These are phyloP conservation scores for Pythium vanterpoolii DNA, from an alignment of 352 stramenopile species.

Conservation along the genomic window DNA sequence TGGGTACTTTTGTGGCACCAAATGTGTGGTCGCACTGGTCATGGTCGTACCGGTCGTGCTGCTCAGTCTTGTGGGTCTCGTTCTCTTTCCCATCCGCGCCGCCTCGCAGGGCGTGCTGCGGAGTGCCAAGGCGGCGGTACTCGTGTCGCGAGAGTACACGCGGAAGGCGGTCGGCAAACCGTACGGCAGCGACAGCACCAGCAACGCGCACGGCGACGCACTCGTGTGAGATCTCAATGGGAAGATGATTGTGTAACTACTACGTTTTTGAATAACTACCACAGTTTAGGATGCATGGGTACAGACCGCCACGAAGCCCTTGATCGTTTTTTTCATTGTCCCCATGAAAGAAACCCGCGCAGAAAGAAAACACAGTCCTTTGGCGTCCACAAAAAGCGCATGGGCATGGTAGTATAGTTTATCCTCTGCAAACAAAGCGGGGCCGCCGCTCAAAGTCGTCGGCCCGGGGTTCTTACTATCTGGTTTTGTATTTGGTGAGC, in stretches of 20 bases:
- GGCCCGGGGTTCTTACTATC: background rate
- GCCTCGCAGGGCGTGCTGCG: slow-evolving; percentile 36
- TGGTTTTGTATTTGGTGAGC: background rate
- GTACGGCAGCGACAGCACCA: slow-evolving; percentile 22
- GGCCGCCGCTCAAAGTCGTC: background rate
- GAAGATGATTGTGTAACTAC: slow-evolving; percentile 13
- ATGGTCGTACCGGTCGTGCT: slow-evolving; percentile 54
- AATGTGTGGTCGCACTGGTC: slow-evolving; percentile 60
- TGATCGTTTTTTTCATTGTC: background rate
- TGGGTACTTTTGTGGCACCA: slow-evolving; percentile 61
- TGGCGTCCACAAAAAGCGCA: slow-evolving; percentile 2
- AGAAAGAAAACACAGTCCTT: background rate
- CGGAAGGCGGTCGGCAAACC: slow-evolving; percentile 55
- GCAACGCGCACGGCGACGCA: slow-evolving; percentile 22
- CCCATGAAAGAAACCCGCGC: background rate
- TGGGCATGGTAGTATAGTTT: slow-evolving; percentile 14
- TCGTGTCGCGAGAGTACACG: slow-evolving; percentile 72
- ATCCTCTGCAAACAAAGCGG: slow-evolving; percentile 2
- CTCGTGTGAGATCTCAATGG: slow-evolving; percentile 21
- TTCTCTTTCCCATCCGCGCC: slow-evolving; percentile 57
- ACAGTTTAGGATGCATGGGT: background rate
- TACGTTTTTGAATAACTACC: slow-evolving; percentile 18
- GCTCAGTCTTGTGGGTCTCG: slow-evolving; percentile 41
- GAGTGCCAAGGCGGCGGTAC: slow-evolving; percentile 41
- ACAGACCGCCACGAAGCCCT: background rate